Base-by-base conservation (phyloP, 805 yeast genomes). In the Pichia phayaonensis region DNA sequence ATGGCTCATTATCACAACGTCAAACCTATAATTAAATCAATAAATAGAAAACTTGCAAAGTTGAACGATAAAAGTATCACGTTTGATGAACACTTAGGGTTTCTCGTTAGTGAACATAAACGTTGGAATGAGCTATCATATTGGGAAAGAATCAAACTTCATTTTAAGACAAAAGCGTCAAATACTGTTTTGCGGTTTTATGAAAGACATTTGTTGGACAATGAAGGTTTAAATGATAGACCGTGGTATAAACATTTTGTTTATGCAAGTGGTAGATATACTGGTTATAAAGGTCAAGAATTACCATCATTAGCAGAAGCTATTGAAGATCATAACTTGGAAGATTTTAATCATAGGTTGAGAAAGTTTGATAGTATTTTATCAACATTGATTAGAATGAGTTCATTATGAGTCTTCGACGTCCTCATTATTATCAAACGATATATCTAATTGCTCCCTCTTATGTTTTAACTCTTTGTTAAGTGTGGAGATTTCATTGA, bases 251-350 rank as follows among this genome's bases (percentile, higher is more conserved):
- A 74, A 61, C 86, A 81, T 60, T 64, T 74, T 42, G 70, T 80
- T n/a, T 80, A 68, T 61, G 80, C 84, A 2, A 78, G 82, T 45
- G 83, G 83, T 2, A 61, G 81, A 45, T 74, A 76, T 63, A 79
- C 83, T 0, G 85, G 85, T 2, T 80, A 80, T 54, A 73, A 75
- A n/a, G 83, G 83, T 4, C 80, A 76, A 48, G 70, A 74, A 39
- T 66, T 79, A 49, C 84, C 85, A 1, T 83, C 80, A 0, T 61
- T 80, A 39, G 67, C 67, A 7, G 85, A 81, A 58, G 75, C 80
- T 0, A 57, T 80, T 16, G 82, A 78, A 54, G 83, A 77, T 54
- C 51, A 61, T 1, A 72, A 74, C 44, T 56, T 60, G 18, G 66
- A 63, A 23, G 62, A 62, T 4, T 66, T 75, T 42, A 56, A 63